These are phyloP conservation scores for Pythium volutum DNA, from an alignment of 352 stramenopile species.

Conservation along the genomic window DNA sequence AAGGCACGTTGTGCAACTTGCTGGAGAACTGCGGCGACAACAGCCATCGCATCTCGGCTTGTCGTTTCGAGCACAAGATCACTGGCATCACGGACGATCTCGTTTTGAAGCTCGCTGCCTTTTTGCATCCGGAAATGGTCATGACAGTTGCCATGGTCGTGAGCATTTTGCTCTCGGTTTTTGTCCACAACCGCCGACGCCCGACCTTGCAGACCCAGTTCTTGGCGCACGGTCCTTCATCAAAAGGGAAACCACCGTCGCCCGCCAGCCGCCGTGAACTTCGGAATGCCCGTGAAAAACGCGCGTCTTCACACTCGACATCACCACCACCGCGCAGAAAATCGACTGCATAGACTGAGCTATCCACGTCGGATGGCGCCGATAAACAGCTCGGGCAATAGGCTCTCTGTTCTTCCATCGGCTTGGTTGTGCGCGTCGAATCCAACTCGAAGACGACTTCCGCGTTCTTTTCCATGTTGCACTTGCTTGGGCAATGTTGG, in stretches of 20 bases:
- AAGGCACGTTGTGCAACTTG: constrained; percentile 84
- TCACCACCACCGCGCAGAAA: constrained; percentile 22
- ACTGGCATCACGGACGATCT: constrained; percentile 67
- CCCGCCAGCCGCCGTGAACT: constrained; percentile 29
- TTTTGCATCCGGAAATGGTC: constrained; percentile 57
- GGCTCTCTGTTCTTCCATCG: neutral
- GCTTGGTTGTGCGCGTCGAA: neutral
- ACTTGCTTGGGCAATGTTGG: neutral
- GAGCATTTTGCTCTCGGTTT: constrained; percentile 61
- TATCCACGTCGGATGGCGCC: constrained; percentile 4
- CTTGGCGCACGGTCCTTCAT: constrained; percentile 17
- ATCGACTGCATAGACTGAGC: constrained; percentile 12
- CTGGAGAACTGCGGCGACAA: constrained; percentile 74
- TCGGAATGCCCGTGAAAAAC: constrained; percentile 22
- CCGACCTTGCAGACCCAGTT: constrained; percentile 24
- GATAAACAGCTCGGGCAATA: constrained; percentile 14
- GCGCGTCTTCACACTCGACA: constrained; percentile 16
- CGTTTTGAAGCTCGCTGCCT: constrained; percentile 38
- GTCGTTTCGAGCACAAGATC: constrained; percentile 77
- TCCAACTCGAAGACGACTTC: neutral
- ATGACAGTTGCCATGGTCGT: constrained; percentile 45
- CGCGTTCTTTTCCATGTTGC: neutral
- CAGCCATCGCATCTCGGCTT: constrained; percentile 56
- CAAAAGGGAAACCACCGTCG: constrained; percentile 23
- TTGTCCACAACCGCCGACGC: constrained; percentile 40